Evolutionary conservation across 345 rosid species (phyloP), one percentile per base, ranked within the genome.

Genomic region (Moringa oleifera): DNA sequence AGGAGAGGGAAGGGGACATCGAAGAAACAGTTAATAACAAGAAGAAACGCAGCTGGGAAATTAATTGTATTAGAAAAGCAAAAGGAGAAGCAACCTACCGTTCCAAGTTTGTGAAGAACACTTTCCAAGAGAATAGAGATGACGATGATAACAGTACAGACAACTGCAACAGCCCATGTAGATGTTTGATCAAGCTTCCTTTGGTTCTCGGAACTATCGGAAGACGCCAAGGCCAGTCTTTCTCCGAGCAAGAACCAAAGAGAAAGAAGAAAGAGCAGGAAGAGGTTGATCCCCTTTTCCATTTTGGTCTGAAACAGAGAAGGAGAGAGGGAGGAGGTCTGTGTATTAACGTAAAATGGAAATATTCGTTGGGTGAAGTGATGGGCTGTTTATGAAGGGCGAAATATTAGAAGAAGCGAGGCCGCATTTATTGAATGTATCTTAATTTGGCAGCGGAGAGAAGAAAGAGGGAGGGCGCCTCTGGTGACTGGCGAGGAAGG

Each of bases 141-240:
- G 73, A 86, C 49, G 51, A 94, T 85, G 75, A 94, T 83, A 67
- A 85, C 86, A 51, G 97, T 75, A 58, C 90, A 90, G 33, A 94
- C 89, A 23, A 64, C 62, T 25, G 96, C 87, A 45, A 94, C 97
- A 4, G 97, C 99, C 99, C 99, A 94, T 46, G 99, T 94, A 0
- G 99, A 85, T n/a, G 97, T 94, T 67, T 83, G 87, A 65, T 77
- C 76, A 60, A 94, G 96, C 72, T 80, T 23, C 71, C 84, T 86
- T 51, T 61, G 57, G 58, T 22, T 68, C 7, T 18, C 64, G n/a
- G n/a, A n/a, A 50, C 62, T 33, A 65, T 66, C 74, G 47, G 81
- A 58, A 31, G 28, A 28, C 41, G 78, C 73, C 66, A 69, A 74
- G 9, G 53, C 70, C 4, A n/a, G 63, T 58, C 50, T 66, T 18